phyloP scores from a whole-genome alignment of 2,329 filamentous ascomycete species.

The Orbilia oligospora region DNA sequence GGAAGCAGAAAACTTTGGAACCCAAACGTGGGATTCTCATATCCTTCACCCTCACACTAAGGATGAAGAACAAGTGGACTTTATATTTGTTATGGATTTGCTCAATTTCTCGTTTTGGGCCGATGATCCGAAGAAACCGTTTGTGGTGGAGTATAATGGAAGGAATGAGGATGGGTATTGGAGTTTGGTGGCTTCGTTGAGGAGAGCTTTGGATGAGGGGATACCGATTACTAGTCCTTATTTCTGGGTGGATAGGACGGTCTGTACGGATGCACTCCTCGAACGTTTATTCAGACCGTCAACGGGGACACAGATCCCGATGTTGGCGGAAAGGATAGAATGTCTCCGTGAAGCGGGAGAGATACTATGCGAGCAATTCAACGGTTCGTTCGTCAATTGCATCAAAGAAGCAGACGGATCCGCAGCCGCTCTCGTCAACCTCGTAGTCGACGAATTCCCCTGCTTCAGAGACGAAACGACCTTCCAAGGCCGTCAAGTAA shows the following conservation, averaged over 20 bases:
- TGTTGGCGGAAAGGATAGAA: conserved; percentile 81
- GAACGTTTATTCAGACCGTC: conserved; percentile 86
- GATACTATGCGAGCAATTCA: conserved; percentile 84
- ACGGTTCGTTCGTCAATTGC: conserved; percentile 80
- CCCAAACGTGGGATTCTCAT: conserved; percentile 87
- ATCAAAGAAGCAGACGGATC: conserved; percentile 82
- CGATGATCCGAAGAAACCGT: conserved; percentile 77
- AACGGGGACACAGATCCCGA: conserved; percentile 87
- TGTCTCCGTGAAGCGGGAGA: conserved; percentile 87
- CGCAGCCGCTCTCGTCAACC: conserved; percentile 86
- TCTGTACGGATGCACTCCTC: conserved; percentile 81
- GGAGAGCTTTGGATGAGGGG: conserved; percentile 88
- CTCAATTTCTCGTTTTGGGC: conserved; percentile 99
- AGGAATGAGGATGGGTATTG: conserved; percentile 94
- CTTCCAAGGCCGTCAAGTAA: conserved; percentile 82
- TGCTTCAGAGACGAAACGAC: conserved; percentile 84
- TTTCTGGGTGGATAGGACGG: conserved; percentile 84
- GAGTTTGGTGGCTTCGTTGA: conserved; percentile 89
- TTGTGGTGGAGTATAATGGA: conserved; percentile 84
- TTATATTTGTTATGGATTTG: conserved; percentile 97
- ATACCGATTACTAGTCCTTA: conserved; percentile 90
- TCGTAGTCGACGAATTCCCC: conserved; percentile 83
- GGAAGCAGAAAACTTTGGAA: conserved; percentile 86
- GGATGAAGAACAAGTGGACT: conserved; percentile 84
- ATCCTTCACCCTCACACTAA: conserved; percentile 89